Base-by-base conservation (phyloP, 495 filamentous ascomycete genomes). In the Wilcoxina mikolae region DNA sequence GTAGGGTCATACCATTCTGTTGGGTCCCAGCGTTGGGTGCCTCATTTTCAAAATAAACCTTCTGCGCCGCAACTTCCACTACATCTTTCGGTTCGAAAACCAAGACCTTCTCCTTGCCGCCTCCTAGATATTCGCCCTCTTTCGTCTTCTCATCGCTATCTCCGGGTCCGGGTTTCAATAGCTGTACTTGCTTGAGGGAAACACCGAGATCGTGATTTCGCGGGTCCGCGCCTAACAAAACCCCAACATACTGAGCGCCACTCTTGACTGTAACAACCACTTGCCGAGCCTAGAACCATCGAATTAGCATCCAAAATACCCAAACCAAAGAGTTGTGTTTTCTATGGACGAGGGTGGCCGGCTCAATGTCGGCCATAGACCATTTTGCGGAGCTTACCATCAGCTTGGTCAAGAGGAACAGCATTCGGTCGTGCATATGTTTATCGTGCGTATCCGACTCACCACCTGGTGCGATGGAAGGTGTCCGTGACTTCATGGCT, bases 141-240 rank as follows among this genome's bases (percentile, higher is more conserved):
- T 68, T 72, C 5, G 72, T 61, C 31, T 80, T 80, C 58, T 85
- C 84, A 28, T 72, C 61, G n/a, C 68, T 56, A 56, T 74, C 68
- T 18, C 73, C 72, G 41, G 67, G 60, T 26, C 73, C 70, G 17
- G 69, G 59, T 58, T 75, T 76, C 56, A 76, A 74, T 53, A 80
- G 79, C 68, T 82, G 81, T 26, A 85, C 84, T 86, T 88, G 90
- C 73, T 85, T 93, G 55, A 94, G 75, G 53, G 78, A 69, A 65
- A 85, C 84, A 45, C 73, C 74, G 15, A 78, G 71, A 51, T 82
- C 75, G 48, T 71, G 74, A 17, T 74, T 56, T 45, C 81, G 78
- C 17, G 82, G 66, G 42, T 72, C 73, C 3, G 75, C 77, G 35
- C 77, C 77, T 39, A 75, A 77, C 65, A 83, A 84, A 54, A 81